Evolutionary conservation across 805 yeast species (phyloP).

Genomic region (Schwanniomyces yamadae): DNA sequence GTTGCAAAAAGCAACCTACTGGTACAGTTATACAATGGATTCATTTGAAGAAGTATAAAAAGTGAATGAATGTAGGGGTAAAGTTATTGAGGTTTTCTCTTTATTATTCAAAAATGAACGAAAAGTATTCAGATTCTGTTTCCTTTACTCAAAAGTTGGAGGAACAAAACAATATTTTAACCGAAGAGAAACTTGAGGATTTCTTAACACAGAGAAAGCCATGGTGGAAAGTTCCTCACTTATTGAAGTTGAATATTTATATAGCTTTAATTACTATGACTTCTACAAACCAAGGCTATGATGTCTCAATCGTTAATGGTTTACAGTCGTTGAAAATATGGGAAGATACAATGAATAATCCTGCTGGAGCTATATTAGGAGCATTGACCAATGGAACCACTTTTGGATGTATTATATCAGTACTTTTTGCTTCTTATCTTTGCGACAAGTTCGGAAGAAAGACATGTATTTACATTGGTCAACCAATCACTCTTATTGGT

Average conservation of each 20-base stretch:
- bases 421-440: conserved; percentile 7
- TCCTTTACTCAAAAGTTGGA: too few species aligned
- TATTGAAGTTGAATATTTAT: conserved; percentile 34
- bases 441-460: conserved; percentile 40
- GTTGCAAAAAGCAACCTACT: too few species aligned
- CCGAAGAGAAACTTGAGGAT: too few species aligned
- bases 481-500: conserved; percentile 54
- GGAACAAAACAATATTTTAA: too few species aligned
- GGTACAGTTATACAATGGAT: too few species aligned
- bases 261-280: conserved; percentile 44
- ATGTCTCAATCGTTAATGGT: conserved; percentile 19
- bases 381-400: conserved; percentile 32
- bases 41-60: too few species aligned
- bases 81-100: too few species aligned
- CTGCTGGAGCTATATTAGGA: conserved; percentile 34
- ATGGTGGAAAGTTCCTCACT: too few species aligned
- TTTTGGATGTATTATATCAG: conserved; percentile 10
- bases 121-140: too few species aligned
- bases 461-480: conserved; percentile 53
- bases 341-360: conserved; percentile 23
- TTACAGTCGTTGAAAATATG: conserved; percentile 15
- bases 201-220: too few species aligned
- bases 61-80: too few species aligned
- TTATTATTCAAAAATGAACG: too few species aligned
- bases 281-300: conserved; percentile 41